phyloP scores from a whole-genome alignment of 441 rosid species.

The Breynia disticha region DNA sequence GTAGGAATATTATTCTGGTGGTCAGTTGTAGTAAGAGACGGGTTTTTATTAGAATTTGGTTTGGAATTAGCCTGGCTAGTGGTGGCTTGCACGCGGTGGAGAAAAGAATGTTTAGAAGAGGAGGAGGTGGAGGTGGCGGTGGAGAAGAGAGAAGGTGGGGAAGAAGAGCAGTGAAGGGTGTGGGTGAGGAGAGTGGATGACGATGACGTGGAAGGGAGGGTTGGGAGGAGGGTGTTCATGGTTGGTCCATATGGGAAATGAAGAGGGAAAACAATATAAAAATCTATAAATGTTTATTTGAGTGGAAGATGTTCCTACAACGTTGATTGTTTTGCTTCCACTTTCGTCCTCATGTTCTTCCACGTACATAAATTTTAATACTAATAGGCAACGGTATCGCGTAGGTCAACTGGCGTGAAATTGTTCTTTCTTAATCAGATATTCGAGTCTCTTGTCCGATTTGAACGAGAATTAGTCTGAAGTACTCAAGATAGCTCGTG shows the following conservation, averaged over 20 bases:
- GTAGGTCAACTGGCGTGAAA: no score
- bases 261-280: background rate
- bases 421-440: no score
- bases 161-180: constrained; percentile 21
- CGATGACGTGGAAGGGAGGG: constrained; percentile 4
- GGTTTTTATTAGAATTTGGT: constrained; percentile 22
- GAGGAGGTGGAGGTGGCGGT: constrained; percentile 1
- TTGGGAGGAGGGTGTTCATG: constrained; percentile 24
- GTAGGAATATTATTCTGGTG: background rate
- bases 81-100: constrained; percentile 16
- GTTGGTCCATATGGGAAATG: constrained; percentile 29
- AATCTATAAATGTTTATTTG: background rate
- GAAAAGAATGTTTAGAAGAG: constrained; percentile 18
- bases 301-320: constrained; percentile 33
- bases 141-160: constrained; percentile 1
- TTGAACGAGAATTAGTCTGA: no score
- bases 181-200: constrained; percentile 18
- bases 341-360: no score
- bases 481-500: no score
- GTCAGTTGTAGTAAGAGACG: constrained; percentile 12
- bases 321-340: constrained; percentile 24
- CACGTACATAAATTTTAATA: no score
- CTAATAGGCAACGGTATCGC: no score
- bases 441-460: no score
- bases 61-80: constrained; percentile 25